These are phyloP conservation scores for Gaeumannomyces sp. DNA, from an alignment of 2,329 filamentous ascomycete genomes.

Conservation along the genomic window DNA sequence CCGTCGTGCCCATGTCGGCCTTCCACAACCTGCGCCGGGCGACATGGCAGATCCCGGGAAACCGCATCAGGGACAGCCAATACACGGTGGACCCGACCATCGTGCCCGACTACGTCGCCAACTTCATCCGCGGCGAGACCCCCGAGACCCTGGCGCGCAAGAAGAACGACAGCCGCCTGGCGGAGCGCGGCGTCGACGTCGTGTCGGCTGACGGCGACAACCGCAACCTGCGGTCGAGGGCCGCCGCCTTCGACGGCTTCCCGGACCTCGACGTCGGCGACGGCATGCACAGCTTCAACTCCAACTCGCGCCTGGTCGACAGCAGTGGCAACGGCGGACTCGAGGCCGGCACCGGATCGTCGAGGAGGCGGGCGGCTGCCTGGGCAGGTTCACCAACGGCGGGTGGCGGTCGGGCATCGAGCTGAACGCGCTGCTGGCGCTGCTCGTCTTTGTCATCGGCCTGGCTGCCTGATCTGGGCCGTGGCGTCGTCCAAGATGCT, in stretches of 20 bases:
- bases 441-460: conserved; percentile 30
- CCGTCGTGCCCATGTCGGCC: conserved; percentile 10
- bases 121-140: conserved; percentile 50
- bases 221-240: conserved; percentile 25
- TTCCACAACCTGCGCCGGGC: conserved; percentile 13
- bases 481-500: conserved; percentile 18
- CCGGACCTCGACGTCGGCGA: conserved; percentile 13
- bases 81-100: conserved; percentile 32
- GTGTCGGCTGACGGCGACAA: conserved; percentile 22
- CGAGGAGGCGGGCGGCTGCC: conserved; percentile 10
- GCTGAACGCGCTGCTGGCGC: conserved; percentile 35
- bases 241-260: conserved; percentile 27
- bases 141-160: conserved; percentile 44
- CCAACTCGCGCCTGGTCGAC: background rate
- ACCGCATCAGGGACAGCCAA: conserved; percentile 8
- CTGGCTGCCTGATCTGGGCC: conserved; percentile 31
- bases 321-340: conserved; percentile 9
- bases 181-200: conserved; percentile 26
- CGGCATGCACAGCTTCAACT: conserved; percentile 7
- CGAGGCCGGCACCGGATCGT: conserved; percentile 7
- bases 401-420: conserved; percentile 44
- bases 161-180: conserved; percentile 27
- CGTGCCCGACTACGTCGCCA: conserved; percentile 49
- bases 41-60: conserved; percentile 21
- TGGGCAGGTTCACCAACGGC: conserved; percentile 14